Evolutionary conservation across 768 basidiomycete genomes (phyloP).

Genomic region (Baorangia bicolor): DNA sequence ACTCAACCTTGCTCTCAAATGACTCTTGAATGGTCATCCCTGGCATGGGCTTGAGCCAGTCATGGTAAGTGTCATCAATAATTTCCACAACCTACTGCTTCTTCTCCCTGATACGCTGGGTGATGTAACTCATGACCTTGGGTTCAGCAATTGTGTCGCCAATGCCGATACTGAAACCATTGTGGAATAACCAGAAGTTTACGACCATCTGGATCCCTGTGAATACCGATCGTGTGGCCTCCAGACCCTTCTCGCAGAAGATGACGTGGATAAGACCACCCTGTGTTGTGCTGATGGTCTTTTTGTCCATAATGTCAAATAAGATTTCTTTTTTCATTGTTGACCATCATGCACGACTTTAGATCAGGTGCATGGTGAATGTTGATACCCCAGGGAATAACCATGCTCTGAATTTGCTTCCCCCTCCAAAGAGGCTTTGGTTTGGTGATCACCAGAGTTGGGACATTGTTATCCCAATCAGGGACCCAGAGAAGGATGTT

Average conservation of each 20-base stretch:
- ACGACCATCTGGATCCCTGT: constrained; percentile 93
- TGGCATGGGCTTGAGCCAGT: constrained; percentile 83
- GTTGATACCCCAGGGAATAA: constrained; percentile 96
- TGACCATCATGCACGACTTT: constrained; percentile 85
- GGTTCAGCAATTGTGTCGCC: constrained; percentile 96
- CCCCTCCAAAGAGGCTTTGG: constrained; percentile 98
- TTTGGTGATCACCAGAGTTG: constrained; percentile 91
- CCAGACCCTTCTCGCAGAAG: constrained; percentile 96
- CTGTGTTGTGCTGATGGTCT: constrained; percentile 94
- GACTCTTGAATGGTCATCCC: constrained; percentile 99
- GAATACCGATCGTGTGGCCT: constrained; percentile 86
- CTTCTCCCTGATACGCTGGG: constrained; percentile 73
- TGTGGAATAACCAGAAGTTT: constrained; percentile 99
- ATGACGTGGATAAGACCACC: constrained; percentile 95
- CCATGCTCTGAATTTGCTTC: constrained; percentile 91
- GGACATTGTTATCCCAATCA: constrained; percentile 93
- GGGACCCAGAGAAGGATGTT: constrained; percentile 98
- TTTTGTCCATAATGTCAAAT: constrained; percentile 95
- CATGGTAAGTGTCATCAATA: constrained; percentile 81
- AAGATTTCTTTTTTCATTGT: constrained; percentile 96
- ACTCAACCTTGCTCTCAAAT: constrained; percentile 91
- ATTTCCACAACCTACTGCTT: constrained; percentile 76
- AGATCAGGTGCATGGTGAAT: constrained; percentile 79
- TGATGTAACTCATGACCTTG: constrained; percentile 85
- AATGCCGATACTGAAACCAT: constrained; percentile 98